phyloP scores from a whole-genome alignment of 768 basidiomycete genomes.

The Leccinellum luteum region DNA sequence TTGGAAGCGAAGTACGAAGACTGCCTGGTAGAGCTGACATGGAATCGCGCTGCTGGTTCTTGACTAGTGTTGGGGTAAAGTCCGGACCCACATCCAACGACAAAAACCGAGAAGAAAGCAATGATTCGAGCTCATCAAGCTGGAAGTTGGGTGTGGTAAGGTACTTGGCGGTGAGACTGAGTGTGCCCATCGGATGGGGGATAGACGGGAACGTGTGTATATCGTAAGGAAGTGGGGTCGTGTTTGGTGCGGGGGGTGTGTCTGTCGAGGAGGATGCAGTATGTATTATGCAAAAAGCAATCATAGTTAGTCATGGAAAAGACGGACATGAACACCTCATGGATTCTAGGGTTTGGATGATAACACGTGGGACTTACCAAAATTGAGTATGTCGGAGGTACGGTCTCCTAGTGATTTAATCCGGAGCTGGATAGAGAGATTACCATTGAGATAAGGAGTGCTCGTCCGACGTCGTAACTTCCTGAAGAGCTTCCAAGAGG shows the following conservation, averaged over 20 bases:
- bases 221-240: constrained; percentile 44
- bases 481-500: constrained; percentile 72
- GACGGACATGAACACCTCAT: constrained; percentile 33
- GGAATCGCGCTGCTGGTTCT: constrained; percentile 61
- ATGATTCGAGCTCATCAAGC: constrained; percentile 72
- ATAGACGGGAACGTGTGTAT: constrained; percentile 64
- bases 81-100: constrained; percentile 62
- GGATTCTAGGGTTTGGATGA: constrained; percentile 24
- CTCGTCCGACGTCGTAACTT: constrained; percentile 48
- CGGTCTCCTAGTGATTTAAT: constrained; percentile 38
- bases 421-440: constrained; percentile 48
- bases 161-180: constrained; percentile 62
- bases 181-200: constrained; percentile 63
- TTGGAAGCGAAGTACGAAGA: constrained; percentile 45
- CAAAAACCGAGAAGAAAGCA: constrained; percentile 70
- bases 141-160: constrained; percentile 67
- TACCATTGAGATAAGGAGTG: constrained; percentile 37
- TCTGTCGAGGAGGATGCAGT: constrained; percentile 27
- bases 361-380: constrained; percentile 36
- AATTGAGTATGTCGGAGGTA: constrained; percentile 31
- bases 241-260: constrained; percentile 38
- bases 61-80: constrained; percentile 71
- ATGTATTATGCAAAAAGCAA: constrained; percentile 5
- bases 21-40: constrained; percentile 42
- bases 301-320: constrained; percentile 8